phyloP scores from a whole-genome alignment of 2,329 filamentous ascomycete species.

The Xylaria sp. region DNA sequence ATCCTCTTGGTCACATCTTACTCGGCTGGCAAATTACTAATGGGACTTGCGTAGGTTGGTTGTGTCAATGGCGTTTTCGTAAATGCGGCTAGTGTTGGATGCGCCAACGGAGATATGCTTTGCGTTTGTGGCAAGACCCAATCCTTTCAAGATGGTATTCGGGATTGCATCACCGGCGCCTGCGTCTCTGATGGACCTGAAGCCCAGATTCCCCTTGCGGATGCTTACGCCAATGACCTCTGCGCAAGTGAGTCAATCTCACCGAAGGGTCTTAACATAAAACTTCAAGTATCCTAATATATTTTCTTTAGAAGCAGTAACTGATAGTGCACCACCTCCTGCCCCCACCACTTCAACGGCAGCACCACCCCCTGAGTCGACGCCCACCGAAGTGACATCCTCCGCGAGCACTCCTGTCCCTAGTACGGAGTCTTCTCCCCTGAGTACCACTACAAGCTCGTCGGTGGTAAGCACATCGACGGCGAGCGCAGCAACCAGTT shows the following conservation, averaged over 20 bases:
- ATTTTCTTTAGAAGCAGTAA: constrained; percentile 34
- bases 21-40: constrained; percentile 28
- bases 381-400: constrained; percentile 30
- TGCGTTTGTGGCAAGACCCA: constrained; percentile 54
- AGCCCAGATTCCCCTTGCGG: constrained; percentile 45
- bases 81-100: constrained; percentile 40
- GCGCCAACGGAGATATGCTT: constrained; percentile 43
- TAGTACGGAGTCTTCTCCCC: constrained; percentile 21
- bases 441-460: constrained; percentile 10
- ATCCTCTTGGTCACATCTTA: background rate
- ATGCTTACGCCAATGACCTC: constrained; percentile 41
- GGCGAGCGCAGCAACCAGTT: background rate
- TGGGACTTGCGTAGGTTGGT: constrained; percentile 35
- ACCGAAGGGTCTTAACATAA: background rate
- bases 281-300: constrained; percentile 1
- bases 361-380: constrained; percentile 13
- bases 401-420: constrained; percentile 19
- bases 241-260: constrained; percentile 46
- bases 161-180: constrained; percentile 52
- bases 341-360: constrained; percentile 13
- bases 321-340: constrained; percentile 15
- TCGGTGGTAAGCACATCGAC: background rate
- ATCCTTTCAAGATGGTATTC: constrained; percentile 49
- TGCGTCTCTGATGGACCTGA: constrained; percentile 45
- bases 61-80: constrained; percentile 45